Evolutionary conservation across 495 filamentous ascomycete species (phyloP).

Genomic region (Xylaria telfairii): DNA sequence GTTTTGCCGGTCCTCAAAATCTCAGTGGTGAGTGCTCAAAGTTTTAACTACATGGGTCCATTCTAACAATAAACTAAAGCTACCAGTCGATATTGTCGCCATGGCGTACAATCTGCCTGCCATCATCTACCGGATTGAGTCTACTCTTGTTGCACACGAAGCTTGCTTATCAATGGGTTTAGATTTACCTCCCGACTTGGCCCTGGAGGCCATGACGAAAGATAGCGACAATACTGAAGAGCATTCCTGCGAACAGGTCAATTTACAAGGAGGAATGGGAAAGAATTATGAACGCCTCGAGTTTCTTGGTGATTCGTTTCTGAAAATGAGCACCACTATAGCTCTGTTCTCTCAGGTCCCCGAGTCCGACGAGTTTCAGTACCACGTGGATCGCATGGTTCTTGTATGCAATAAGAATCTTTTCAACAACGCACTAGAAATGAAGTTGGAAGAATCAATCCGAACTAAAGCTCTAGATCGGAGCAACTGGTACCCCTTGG

Average conservation of each 20-base stretch:
- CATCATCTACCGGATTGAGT: constrained; percentile 82
- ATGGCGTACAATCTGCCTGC: constrained; percentile 79
- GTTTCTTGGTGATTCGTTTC: constrained; percentile 90
- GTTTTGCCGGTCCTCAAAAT: constrained; percentile 64
- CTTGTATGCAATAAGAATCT: constrained; percentile 93
- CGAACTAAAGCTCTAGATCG: constrained; percentile 83
- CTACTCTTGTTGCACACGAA: constrained; percentile 80
- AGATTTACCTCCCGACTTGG: constrained; percentile 69
- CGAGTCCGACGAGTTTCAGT: constrained; percentile 81
- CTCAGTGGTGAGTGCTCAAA: constrained; percentile 67
- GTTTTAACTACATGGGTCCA: background rate
- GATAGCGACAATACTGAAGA: constrained; percentile 92
- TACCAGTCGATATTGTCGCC: constrained; percentile 67
- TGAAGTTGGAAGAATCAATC: constrained; percentile 77
- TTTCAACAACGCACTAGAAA: constrained; percentile 72
- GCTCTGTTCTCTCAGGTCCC: constrained; percentile 77
- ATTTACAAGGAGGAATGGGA: constrained; percentile 88
- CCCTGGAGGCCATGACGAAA: constrained; percentile 92
- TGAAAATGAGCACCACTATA: constrained; percentile 96
- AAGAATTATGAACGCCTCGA: constrained; percentile 96
- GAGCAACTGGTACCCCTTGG: constrained; percentile 82
- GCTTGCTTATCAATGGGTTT: constrained; percentile 60
- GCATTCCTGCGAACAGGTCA: constrained; percentile 70
- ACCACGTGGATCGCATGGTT: constrained; percentile 89
- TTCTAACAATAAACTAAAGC: constrained; percentile 52